Evolutionary conservation across 805 yeast genomes (phyloP), one percentile per base, ranked within the genome.

Genomic region (Candida incommunis): DNA sequence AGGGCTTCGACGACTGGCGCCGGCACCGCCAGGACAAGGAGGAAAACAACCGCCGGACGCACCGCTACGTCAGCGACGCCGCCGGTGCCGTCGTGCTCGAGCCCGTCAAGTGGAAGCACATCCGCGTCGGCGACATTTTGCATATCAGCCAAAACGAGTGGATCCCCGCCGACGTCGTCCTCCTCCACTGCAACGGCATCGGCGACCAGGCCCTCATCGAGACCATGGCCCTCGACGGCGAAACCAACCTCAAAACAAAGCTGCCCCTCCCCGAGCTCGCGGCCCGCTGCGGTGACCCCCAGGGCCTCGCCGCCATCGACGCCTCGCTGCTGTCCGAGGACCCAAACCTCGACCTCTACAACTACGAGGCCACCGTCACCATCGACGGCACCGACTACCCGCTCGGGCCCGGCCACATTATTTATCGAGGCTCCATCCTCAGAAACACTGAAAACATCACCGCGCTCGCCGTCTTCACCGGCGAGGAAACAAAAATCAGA

Each of bases 161-260:
- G 82, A 73, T 90, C 3, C 98, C 99, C 0, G 96, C 96, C 0
- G 99, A 92, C 64, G 57, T 92, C 2, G 59, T 92, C 2, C 54
- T 92, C 2, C 57, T 92, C 37, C 73, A 88, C 1, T 76, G 86
- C 2, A 73, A 73, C 43, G 78, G 78, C 3, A 61, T 62, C 31
- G 51, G 51, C 45, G 87, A 81, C 34, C 74, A 78, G 46, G 74
- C 84, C 1, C 84, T 76, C 51, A 78, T 88, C 18, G 99, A 92
- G 61, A 92, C 99, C 1, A 87, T 90, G 90, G 98, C 95, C 1
- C 69, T 92, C 42, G 98, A 92, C 63, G 99, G 99, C 43, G 98
- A 92, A 62, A 92, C 97, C 0, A 90, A 87, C 58, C 68, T 92
- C 49, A 92, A 92, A 60, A 71, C 83, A 4, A 78, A 76, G 53